Conservation (phyloP, 768 basidiomycete species). For the Terana coerulea region DNA sequence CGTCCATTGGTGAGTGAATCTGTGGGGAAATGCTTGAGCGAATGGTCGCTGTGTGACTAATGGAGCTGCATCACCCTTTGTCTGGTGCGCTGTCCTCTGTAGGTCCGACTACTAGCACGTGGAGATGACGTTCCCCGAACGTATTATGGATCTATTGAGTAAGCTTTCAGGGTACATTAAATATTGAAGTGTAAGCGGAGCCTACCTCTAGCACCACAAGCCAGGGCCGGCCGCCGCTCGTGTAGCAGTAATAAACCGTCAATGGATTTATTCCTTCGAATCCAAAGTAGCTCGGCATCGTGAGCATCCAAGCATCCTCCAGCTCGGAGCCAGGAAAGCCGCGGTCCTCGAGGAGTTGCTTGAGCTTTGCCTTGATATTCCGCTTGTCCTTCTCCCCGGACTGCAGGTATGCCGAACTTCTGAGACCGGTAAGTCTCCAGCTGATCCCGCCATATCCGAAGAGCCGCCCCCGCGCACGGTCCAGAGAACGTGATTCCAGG, state of each 20-base stretch:
- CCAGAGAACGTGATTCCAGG: constrained; percentile 43
- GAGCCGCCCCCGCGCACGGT: constrained; percentile 44
- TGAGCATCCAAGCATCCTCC: constrained; percentile 65
- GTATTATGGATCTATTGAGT: constrained; percentile 60
- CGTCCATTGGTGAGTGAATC: constrained; percentile 62
- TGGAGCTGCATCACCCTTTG: constrained; percentile 28
- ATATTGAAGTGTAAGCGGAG: not conserved
- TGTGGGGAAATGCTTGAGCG: constrained; percentile 16
- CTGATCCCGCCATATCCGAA: constrained; percentile 51
- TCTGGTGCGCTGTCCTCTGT: constrained; percentile 38
- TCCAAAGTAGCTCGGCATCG: constrained; percentile 67
- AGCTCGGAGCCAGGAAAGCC: constrained; percentile 27
- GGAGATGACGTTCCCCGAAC: constrained; percentile 65
- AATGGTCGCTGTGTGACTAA: not conserved
- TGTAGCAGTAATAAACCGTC: constrained; percentile 65
- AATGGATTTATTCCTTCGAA: constrained; percentile 70
- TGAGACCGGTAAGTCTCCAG: constrained; percentile 44
- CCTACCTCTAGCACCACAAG: constrained; percentile 56
- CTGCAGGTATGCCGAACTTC: constrained; percentile 30
- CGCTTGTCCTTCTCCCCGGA: constrained; percentile 12
- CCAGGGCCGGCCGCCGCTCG: constrained; percentile 30
- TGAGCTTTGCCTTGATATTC: constrained; percentile 40
- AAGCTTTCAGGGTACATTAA: too few species aligned
- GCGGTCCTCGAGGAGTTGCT: constrained; percentile 28
- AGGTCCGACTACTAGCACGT: constrained; percentile 45